Percentiles rank a stretch among this genome's conserved stretches.
Evolutionary conservation across 192 early-diverging fungal genomes (phyloP).

Genomic region (Coemansia aciculifera): DNA sequence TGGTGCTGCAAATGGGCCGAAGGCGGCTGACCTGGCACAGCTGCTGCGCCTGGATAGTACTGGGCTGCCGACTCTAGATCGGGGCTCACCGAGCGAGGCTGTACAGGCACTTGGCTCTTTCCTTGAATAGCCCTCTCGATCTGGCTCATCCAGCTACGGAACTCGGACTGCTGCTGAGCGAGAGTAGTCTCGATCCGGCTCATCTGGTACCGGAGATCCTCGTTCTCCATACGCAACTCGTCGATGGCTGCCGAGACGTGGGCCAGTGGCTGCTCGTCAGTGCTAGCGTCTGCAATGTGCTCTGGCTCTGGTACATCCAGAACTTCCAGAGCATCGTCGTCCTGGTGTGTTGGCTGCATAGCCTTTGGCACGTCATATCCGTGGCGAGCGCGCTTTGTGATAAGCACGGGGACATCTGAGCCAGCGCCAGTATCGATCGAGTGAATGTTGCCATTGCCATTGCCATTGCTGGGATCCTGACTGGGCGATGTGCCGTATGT

Average conservation of each 20-base stretch:
- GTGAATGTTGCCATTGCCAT: background rate
- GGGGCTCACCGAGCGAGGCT: background rate
- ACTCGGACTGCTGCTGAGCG: constrained; percentile 39
- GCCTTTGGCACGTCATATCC: background rate
- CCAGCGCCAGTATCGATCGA: background rate
- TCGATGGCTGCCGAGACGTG: constrained; percentile 8
- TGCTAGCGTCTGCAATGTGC: background rate
- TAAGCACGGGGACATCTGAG: background rate
- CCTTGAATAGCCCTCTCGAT: constrained; percentile 31
- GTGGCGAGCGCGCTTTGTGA: background rate
- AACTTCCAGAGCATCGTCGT: background rate
- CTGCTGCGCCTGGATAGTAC: constrained; percentile 1
- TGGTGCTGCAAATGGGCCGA: background rate
- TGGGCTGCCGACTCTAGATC: constrained; percentile 5
- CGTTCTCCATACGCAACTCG: constrained; percentile 42
- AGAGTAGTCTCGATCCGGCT: constrained; percentile 35
- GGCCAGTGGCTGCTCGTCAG: background rate
- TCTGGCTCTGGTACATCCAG: background rate
- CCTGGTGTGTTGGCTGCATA: background rate
- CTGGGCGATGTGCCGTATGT: background rate
- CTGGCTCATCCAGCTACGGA: constrained; percentile 43
- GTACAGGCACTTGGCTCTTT: background rate
- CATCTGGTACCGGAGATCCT: constrained; percentile 37
- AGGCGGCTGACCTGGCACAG: background rate
- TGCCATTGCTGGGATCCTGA: background rate